phyloP scores from a whole-genome alignment of 2,329 filamentous ascomycete species.

The Fusarium acutatum region DNA sequence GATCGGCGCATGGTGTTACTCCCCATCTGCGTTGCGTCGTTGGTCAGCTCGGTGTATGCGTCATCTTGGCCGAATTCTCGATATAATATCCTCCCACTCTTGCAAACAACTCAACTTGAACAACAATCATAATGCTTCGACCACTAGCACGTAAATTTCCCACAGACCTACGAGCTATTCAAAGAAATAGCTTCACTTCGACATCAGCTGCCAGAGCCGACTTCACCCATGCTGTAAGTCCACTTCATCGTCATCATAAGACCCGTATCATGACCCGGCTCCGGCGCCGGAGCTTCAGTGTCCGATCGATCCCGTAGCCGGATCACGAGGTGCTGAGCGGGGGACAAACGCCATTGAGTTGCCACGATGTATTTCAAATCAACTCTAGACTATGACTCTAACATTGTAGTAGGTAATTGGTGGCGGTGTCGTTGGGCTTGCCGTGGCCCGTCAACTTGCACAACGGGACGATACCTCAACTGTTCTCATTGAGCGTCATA shows the following conservation, averaged over 20 bases:
- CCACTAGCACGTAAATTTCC: not conserved
- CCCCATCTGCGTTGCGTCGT: conserved; percentile 1
- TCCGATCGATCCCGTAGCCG: conserved; percentile 1
- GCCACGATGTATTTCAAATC: not conserved
- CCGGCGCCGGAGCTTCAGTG: conserved; percentile 10
- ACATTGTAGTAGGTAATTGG: conserved; percentile 59
- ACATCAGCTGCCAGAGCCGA: conserved; percentile 48
- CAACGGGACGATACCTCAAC: conserved; percentile 69
- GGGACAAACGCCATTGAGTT: not conserved
- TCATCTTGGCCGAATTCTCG: conserved; percentile 3
- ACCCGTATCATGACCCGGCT: conserved; percentile 6
- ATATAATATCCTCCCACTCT: not conserved
- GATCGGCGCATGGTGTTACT: not conserved
- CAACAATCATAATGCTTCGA: conserved; percentile 26
- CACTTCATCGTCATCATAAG: not conserved
- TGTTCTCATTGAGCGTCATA: conserved; percentile 83
- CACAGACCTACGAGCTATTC: not conserved
- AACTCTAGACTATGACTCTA: not conserved
- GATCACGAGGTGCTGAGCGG: conserved; percentile 1
- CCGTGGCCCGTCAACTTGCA: conserved; percentile 78
- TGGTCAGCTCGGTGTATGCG: not conserved
- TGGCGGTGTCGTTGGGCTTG: conserved; percentile 77
- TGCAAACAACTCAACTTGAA: not conserved
- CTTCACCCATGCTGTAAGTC: conserved; percentile 57
- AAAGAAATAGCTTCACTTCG: conserved; percentile 48